These are phyloP conservation scores for Cymbopogon citratus DNA, from an alignment of 176 grass and related monocot species.

Conservation along the genomic window DNA sequence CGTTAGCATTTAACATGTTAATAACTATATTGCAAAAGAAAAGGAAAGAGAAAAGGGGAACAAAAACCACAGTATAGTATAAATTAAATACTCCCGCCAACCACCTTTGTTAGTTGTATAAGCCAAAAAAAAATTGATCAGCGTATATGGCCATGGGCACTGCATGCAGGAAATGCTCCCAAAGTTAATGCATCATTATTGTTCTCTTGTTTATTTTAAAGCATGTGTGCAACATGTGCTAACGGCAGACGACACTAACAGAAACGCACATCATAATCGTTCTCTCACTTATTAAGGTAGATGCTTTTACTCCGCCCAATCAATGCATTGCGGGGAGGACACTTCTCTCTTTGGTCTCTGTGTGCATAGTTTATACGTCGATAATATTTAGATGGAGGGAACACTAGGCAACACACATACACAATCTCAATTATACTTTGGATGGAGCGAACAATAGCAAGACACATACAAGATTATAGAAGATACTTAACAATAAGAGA, in stretches of 20 bases:
- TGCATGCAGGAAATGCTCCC: not conserved
- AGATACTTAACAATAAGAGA: not conserved
- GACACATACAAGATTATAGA: constrained; percentile 20
- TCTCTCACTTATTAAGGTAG: not conserved
- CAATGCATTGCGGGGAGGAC: not conserved
- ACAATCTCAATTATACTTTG: not conserved
- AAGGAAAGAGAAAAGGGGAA: not conserved
- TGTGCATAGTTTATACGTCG: not conserved
- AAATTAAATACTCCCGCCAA: not conserved
- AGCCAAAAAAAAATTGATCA: not conserved
- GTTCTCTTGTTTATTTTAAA: not conserved
- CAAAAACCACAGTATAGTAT: not conserved
- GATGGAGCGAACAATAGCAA: not conserved
- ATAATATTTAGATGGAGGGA: not conserved
- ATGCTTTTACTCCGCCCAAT: not conserved
- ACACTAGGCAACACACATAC: not conserved
- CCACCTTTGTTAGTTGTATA: not conserved
- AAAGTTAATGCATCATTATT: not conserved
- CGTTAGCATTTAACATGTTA: not conserved
- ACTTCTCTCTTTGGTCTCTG: not conserved
- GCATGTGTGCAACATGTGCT: not conserved
- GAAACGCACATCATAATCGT: not conserved
- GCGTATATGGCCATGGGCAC: not conserved
- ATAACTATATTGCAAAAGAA: constrained; percentile 2
- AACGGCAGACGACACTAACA: not conserved